These are phyloP conservation scores for Rugosomyces carneus DNA, from an alignment of 1,284 basidiomycete species.

Conservation along the genomic window DNA sequence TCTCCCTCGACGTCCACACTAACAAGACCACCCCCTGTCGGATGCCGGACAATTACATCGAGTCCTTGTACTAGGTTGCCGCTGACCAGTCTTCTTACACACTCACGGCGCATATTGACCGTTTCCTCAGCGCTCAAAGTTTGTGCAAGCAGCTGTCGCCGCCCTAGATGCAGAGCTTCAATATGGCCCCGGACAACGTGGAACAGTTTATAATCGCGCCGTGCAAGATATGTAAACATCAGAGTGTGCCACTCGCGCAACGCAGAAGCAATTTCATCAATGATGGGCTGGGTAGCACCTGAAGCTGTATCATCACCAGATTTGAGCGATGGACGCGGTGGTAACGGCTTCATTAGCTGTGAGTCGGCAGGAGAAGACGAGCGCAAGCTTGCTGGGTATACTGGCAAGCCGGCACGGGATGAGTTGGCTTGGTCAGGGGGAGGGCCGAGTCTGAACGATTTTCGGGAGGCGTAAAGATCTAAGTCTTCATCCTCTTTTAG, in stretches of 20 bases:
- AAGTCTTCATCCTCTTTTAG: constrained; percentile 76
- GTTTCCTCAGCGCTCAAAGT: constrained; percentile 89
- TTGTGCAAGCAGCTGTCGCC: constrained; percentile 85
- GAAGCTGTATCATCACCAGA: constrained; percentile 87
- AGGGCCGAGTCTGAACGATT: constrained; percentile 65
- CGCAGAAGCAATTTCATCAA: constrained; percentile 96
- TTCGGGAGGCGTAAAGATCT: constrained; percentile 37
- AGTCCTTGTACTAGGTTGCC: constrained; percentile 91
- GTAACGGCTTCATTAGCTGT: constrained; percentile 69
- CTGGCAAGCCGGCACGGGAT: constrained; percentile 60
- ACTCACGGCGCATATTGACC: constrained; percentile 75
- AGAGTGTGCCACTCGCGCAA: constrained; percentile 92
- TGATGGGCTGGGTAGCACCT: constrained; percentile 79
- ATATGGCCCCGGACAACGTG: constrained; percentile 85
- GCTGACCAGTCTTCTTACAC: constrained; percentile 82
- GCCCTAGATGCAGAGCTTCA: constrained; percentile 84
- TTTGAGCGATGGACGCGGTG: constrained; percentile 89
- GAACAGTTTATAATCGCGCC: constrained; percentile 88
- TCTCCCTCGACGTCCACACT: constrained; percentile 80
- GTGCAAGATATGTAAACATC: constrained; percentile 86
- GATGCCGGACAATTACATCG: constrained; percentile 94
- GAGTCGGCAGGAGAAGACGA: constrained; percentile 60
- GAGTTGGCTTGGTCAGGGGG: constrained; percentile 69
- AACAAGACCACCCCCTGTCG: constrained; percentile 84
- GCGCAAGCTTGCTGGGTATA: constrained; percentile 62